Evolutionary conservation across 371 early-diverging fungal genomes (phyloP).

Genomic region (Rhizopus arrhizus): DNA sequence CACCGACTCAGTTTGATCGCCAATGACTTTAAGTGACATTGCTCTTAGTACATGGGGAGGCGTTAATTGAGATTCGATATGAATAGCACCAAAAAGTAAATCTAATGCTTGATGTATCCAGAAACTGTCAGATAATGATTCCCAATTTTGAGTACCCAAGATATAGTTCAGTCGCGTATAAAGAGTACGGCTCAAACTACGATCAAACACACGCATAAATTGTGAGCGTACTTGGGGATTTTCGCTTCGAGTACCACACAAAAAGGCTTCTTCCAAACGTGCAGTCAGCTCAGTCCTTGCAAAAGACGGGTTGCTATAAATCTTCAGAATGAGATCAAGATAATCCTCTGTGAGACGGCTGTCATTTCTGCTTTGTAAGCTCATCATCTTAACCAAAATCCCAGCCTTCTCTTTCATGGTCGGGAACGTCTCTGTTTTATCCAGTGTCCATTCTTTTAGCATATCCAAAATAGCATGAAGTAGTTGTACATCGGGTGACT

Average conservation of each 20-base stretch:
- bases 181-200: conserved; percentile 70
- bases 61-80: conserved; percentile 39
- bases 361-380: conserved; percentile 71
- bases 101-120: conserved; percentile 94
- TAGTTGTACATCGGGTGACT: conserved; percentile 73
- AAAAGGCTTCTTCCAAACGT: conserved; percentile 90
- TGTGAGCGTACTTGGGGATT: conserved; percentile 77
- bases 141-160: conserved; percentile 95
- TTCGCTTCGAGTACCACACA: conserved; percentile 82
- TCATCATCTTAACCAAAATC: conserved; percentile 88
- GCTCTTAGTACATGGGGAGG: conserved; percentile 55
- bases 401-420: conserved; percentile 95
- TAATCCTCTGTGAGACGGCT: conserved; percentile 75
- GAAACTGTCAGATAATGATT: conserved; percentile 77
- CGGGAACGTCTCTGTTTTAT: conserved; percentile 82
- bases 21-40: conserved; percentile 52
- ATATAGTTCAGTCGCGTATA: conserved; percentile 84
- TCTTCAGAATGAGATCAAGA: conserved; percentile 81
- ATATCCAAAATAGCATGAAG: conserved; percentile 78
- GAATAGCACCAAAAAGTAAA: conserved; percentile 76
- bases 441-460: conserved; percentile 88
- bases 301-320: conserved; percentile 82
- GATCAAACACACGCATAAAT: conserved; percentile 83
- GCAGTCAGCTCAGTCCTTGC: conserved; percentile 90
- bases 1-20: conserved; percentile 18